Base-by-base conservation (phyloP, 2,329 filamentous ascomycete species). In the Penicillium decumbens region DNA sequence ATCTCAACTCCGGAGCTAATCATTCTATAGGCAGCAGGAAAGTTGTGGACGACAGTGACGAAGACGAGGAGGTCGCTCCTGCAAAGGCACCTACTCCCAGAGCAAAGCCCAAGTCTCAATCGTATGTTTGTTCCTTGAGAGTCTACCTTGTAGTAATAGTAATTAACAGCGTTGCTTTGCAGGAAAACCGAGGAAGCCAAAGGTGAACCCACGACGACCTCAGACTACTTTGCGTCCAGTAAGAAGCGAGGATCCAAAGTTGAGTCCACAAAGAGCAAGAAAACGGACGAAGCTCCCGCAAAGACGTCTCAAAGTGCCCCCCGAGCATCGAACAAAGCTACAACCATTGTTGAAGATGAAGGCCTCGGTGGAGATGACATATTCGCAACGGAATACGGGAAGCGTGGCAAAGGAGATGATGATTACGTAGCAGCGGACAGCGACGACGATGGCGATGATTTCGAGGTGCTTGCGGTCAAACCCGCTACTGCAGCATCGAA, bases 31-130 rank as follows among this genome's bases (percentile, higher is more conserved):
- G 71, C 20, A 76, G 70, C 43, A 82, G 87, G 49, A 90, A 87
- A 63, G 80, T 95, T 30, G 74, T 93, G 41, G 83, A 90, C 54
- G 89, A 95, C 55, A 92, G 88, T 56, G 85, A 88, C 38, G 88
- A 91, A 48, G 88, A 91, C 27, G 85, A 88, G 4, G 76, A 80
- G 29, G 73, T 53, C 13, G 47, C 55, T 15, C 70, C 69, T 28
- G 53, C 57, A 25, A 76, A 77, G 52, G 52, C 59, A 37, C 60
- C 70, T 3, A 73, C 74, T 39, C 61, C 63, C 12, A 72, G 73
- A 51, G 59, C 66, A 13, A 59, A 58, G 32, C 10, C 53, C 4
- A 72, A 61, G 50, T 73, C 70, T 50, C 66, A 77, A 50, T 69
- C 77, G 80, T 83, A 74, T 56, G 78, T 65, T 43, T 37, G 44